Evolutionary conservation across 1,139 yeast genomes (phyloP).

Genomic region (Pichia sp.): DNA sequence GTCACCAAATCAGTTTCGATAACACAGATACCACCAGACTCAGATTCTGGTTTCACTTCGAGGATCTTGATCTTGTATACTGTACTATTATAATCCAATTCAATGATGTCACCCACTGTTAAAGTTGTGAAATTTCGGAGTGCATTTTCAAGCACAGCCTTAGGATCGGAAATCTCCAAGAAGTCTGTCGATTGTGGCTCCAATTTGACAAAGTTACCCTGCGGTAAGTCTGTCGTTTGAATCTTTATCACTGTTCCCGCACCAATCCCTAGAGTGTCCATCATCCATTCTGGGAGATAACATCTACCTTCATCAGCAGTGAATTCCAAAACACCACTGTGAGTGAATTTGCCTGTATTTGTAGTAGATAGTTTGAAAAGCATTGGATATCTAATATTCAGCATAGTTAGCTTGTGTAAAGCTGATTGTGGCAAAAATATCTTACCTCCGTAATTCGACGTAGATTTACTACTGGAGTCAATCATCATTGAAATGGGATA

Average conservation of each 20-base stretch:
- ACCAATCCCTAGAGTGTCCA: constrained; percentile 61
- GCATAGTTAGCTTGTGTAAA: constrained; percentile 66
- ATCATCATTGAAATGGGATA: constrained; percentile 93
- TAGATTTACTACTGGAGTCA: constrained; percentile 66
- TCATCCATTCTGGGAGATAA: constrained; percentile 96
- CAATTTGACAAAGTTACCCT: constrained; percentile 83
- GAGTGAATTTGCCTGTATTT: constrained; percentile 56
- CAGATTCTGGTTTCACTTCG: constrained; percentile 77
- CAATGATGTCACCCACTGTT: constrained; percentile 79
- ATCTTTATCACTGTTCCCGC: constrained; percentile 80
- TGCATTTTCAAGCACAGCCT: constrained; percentile 92
- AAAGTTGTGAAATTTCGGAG: constrained; percentile 84
- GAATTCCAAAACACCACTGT: constrained; percentile 93
- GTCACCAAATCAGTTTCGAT: constrained; percentile 96
- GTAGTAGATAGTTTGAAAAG: constrained; percentile 74
- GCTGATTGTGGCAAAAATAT: constrained; percentile 93
- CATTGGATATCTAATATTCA: constrained; percentile 94
- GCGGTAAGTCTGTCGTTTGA: constrained; percentile 70
- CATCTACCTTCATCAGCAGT: constrained; percentile 97
- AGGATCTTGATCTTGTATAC: constrained; percentile 75
- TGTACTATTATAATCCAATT: constrained; percentile 76
- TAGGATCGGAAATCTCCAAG: constrained; percentile 89
- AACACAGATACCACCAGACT: constrained; percentile 65
- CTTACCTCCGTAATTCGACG: constrained; percentile 94
- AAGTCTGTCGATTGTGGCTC: constrained; percentile 96